Percentiles rank a stretch among this genome's conserved stretches.
Evolutionary conservation across 2,329 filamentous ascomycete species (phyloP).

Genomic region (Macrophomina tecta): DNA sequence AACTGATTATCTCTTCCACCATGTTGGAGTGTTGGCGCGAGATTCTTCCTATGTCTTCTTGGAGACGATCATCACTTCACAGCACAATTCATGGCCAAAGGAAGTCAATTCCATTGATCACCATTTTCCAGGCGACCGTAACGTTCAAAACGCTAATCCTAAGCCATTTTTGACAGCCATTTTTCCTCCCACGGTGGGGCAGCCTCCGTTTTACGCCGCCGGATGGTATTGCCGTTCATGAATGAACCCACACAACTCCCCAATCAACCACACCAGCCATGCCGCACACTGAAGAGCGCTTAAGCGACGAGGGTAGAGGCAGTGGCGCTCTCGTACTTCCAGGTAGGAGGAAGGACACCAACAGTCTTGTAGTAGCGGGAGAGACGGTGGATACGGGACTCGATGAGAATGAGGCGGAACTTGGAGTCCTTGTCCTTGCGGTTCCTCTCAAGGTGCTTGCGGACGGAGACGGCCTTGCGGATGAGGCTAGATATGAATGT

Average conservation of each 20-base stretch:
- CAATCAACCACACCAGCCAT: constrained; percentile 4
- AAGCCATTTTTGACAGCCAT: constrained; percentile 26
- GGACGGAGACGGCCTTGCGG: constrained; percentile 86
- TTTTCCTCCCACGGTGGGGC: constrained; percentile 19
- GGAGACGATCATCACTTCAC: neutral
- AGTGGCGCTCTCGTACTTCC: constrained; percentile 98
- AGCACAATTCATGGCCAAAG: neutral
- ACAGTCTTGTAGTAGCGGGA: constrained; percentile 99
- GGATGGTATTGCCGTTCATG: constrained; percentile 8
- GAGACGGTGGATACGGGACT: constrained; percentile 99
- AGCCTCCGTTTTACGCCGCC: constrained; percentile 13
- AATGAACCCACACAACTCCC: constrained; percentile 22
- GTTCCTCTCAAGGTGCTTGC: constrained; percentile 99
- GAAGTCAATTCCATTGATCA: constrained; percentile 26
- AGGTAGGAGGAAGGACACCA: constrained; percentile 82
- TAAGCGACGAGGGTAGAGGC: constrained; percentile 93
- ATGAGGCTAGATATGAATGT: constrained; percentile 17
- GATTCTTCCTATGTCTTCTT: too few species aligned
- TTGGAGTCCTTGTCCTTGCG: constrained; percentile 99
- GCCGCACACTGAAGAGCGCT: constrained; percentile 44
- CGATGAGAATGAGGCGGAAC: constrained; percentile 99
- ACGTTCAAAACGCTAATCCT: constrained; percentile 21
- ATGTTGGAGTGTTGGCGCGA: too few species aligned
- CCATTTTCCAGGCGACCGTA: constrained; percentile 12
- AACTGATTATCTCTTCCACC: too few species aligned